phyloP scores from a whole-genome alignment of 345 rosid species.

The Euphorbia tirucalli region DNA sequence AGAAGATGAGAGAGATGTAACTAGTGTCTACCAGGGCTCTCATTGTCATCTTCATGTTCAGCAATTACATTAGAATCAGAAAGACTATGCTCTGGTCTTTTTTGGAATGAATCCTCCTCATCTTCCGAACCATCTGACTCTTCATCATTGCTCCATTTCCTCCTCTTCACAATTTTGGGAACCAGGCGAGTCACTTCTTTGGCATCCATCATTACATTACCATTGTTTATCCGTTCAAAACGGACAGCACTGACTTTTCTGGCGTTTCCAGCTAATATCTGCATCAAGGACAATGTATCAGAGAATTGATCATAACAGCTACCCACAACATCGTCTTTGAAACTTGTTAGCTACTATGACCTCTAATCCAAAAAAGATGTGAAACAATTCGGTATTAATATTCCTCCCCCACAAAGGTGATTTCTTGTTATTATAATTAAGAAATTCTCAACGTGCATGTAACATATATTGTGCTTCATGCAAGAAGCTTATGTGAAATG shows the following conservation, averaged over 20 bases:
- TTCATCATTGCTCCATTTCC: constrained; percentile 66
- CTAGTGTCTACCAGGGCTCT: constrained; percentile 26
- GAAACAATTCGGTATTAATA: neutral
- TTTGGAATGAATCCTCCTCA: constrained; percentile 40
- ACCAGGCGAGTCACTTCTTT: constrained; percentile 64
- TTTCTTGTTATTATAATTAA: neutral
- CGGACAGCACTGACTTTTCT: constrained; percentile 92
- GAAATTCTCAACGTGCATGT: neutral
- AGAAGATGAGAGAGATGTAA: constrained; percentile 19
- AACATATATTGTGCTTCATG: neutral
- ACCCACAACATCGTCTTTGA: constrained; percentile 5
- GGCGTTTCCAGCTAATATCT: constrained; percentile 96
- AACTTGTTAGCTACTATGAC: neutral
- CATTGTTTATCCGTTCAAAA: constrained; percentile 65
- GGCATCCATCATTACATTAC: constrained; percentile 47
- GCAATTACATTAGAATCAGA: constrained; percentile 46
- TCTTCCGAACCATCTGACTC: constrained; percentile 31
- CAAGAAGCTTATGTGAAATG: neutral
- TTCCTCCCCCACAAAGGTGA: neutral
- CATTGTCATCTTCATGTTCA: constrained; percentile 43
- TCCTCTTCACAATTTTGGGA: constrained; percentile 78
- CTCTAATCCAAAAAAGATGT: neutral
- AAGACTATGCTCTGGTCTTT: constrained; percentile 35
- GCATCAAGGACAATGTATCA: constrained; percentile 23
- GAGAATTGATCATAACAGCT: constrained; percentile 10